Evolutionary conservation across 2,329 filamentous ascomycete genomes (phyloP).

Genomic region (Fusarium sterilihyphosum): DNA sequence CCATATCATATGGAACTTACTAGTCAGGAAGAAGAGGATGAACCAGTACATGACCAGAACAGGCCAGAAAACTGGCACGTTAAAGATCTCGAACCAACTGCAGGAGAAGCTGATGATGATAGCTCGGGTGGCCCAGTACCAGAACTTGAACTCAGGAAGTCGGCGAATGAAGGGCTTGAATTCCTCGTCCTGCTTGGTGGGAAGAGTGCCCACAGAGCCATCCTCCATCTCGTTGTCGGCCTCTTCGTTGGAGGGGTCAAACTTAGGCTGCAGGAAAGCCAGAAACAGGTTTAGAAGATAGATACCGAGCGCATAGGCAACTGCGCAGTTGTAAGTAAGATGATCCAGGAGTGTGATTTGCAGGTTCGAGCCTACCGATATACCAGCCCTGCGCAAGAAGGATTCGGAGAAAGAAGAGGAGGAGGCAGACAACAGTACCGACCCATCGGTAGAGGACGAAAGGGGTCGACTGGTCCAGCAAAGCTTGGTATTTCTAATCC

Average conservation of each 20-base stretch:
- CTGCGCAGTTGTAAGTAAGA: slow-evolving; percentile 56
- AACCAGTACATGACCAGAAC: slow-evolving; percentile 99
- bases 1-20: slow-evolving; percentile 64
- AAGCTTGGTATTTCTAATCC: slow-evolving; percentile 86
- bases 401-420: slow-evolving; percentile 89
- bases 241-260: slow-evolving; percentile 92
- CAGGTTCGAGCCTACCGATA: slow-evolving; percentile 72
- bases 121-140: slow-evolving; percentile 93
- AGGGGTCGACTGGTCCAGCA: slow-evolving; percentile 93
- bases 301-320: slow-evolving; percentile 97
- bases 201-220: slow-evolving; percentile 81
- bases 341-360: not conserved
- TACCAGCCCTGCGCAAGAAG: slow-evolving; percentile 97
- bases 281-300: slow-evolving; percentile 99
- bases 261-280: slow-evolving; percentile 97
- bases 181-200: slow-evolving; percentile 96
- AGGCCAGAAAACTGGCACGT: slow-evolving; percentile 99
- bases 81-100: slow-evolving; percentile 93
- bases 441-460: slow-evolving; percentile 91
- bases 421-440: slow-evolving; percentile 78
- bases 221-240: slow-evolving; percentile 97
- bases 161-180: slow-evolving; percentile 97
- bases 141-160: slow-evolving; percentile 99
- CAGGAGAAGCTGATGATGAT: slow-evolving; percentile 84
- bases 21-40: slow-evolving; percentile 94